Evolutionary conservation across 805 yeast genomes (phyloP).

Genomic region (Crinitomyces ghanaensis): DNA sequence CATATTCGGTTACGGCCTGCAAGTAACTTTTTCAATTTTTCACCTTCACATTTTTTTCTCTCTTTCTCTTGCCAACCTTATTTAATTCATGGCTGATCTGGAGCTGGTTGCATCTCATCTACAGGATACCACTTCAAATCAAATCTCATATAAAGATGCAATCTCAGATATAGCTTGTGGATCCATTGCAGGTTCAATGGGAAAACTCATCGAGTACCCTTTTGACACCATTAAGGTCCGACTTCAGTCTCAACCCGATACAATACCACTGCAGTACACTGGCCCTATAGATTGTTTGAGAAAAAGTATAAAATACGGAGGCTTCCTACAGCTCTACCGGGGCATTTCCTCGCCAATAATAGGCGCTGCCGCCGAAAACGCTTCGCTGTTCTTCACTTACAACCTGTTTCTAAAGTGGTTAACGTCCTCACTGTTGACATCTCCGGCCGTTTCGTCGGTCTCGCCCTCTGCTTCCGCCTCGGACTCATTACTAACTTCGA

Average conservation of each 20-base stretch:
- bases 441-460: not conserved
- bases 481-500: not conserved
- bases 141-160: no score
- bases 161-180: constrained; percentile 26
- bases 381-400: constrained; percentile 52
- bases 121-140: no score
- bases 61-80: no score
- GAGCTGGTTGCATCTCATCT: no score
- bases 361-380: constrained; percentile 87
- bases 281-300: constrained; percentile 58
- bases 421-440: not conserved
- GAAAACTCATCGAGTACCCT: constrained; percentile 81
- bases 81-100: no score
- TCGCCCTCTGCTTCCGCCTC: constrained; percentile 8
- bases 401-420: constrained; percentile 8
- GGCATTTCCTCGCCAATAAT: constrained; percentile 71
- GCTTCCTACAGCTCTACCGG: constrained; percentile 65
- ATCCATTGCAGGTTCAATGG: constrained; percentile 61
- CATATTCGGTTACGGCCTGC: no score
- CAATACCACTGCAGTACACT: constrained; percentile 33
- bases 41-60: no score
- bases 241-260: constrained; percentile 61
- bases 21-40: no score
- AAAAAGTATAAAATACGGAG: constrained; percentile 56
- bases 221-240: constrained; percentile 89